Evolutionary conservation across 495 filamentous ascomycete genomes (phyloP).

Genomic region (Tuber borchii): DNA sequence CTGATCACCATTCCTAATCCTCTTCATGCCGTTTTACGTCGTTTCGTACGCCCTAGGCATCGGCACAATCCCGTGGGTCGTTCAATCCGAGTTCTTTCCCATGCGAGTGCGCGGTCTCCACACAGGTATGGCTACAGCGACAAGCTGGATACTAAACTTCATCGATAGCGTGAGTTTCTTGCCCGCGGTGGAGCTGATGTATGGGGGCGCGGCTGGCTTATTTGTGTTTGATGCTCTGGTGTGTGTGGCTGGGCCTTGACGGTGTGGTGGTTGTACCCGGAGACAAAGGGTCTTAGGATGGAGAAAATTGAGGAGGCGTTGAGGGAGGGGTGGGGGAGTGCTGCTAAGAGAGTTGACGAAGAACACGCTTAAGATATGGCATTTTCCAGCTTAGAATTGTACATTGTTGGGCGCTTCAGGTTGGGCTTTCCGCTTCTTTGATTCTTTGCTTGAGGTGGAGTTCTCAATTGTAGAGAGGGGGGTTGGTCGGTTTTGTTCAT

Average conservation of each 20-base stretch:
- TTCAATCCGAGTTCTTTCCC: slow-evolving; percentile 84
- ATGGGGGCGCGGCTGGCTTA: slow-evolving; percentile 59
- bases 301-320: slow-evolving; percentile 74
- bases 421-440: neutral
- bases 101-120: slow-evolving; percentile 75
- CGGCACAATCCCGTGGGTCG: slow-evolving; percentile 80
- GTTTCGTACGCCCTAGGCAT: slow-evolving; percentile 80
- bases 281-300: slow-evolving; percentile 71
- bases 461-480: neutral
- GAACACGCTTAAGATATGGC: neutral
- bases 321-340: slow-evolving; percentile 62
- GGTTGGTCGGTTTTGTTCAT: neutral
- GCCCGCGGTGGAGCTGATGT: slow-evolving; percentile 69
- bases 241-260: slow-evolving; percentile 58
- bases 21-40: slow-evolving; percentile 77
- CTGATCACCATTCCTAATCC: slow-evolving; percentile 52
- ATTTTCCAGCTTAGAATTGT: neutral
- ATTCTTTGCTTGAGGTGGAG: neutral
- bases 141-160: slow-evolving; percentile 85
- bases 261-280: slow-evolving; percentile 71
- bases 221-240: slow-evolving; percentile 69
- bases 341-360: neutral
- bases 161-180: slow-evolving; percentile 81
- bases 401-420: neutral
- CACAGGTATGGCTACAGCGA: slow-evolving; percentile 73